These are phyloP conservation scores for Eucalyptus urophylla DNA, from an alignment of 345 rosid genomes.

Conservation along the genomic window DNA sequence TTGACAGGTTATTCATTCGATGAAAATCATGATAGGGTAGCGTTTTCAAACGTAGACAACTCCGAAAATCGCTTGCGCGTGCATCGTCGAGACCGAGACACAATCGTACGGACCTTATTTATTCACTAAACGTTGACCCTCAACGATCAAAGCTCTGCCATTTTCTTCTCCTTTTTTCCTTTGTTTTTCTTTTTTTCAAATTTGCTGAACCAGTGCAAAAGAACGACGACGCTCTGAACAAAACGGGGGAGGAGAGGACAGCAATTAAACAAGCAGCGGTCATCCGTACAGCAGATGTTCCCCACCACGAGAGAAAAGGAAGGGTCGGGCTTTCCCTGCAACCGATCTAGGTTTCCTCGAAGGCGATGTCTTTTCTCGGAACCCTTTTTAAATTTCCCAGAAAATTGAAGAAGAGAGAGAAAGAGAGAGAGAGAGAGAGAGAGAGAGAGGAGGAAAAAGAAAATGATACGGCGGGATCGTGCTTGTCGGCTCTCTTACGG, in stretches of 20 bases:
- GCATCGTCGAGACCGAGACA: neutral
- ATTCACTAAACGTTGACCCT: neutral
- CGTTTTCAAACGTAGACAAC: neutral
- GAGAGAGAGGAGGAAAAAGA: neutral
- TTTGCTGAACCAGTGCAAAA: neutral
- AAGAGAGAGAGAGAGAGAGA: neutral
- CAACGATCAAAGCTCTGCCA: neutral
- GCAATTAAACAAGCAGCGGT: neutral
- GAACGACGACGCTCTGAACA: neutral
- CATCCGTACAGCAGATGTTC: neutral
- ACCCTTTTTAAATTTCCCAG: neutral
- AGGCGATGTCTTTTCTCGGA: neutral
- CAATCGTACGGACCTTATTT: neutral
- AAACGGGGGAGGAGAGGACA: neutral
- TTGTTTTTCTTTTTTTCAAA: neutral
- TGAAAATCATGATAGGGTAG: neutral
- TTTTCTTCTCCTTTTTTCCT: accelerated
- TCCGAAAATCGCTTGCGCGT: neutral
- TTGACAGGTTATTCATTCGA: neutral
- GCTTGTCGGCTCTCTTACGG: slow-evolving; percentile 12
- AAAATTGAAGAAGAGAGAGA: neutral
- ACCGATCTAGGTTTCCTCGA: neutral
- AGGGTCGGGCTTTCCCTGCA: neutral
- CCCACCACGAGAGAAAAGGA: neutral
- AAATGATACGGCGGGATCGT: slow-evolving; percentile 25